Evolutionary conservation across 257 asterid species (phyloP).

Genomic region (Ophiorrhiza pumila): DNA sequence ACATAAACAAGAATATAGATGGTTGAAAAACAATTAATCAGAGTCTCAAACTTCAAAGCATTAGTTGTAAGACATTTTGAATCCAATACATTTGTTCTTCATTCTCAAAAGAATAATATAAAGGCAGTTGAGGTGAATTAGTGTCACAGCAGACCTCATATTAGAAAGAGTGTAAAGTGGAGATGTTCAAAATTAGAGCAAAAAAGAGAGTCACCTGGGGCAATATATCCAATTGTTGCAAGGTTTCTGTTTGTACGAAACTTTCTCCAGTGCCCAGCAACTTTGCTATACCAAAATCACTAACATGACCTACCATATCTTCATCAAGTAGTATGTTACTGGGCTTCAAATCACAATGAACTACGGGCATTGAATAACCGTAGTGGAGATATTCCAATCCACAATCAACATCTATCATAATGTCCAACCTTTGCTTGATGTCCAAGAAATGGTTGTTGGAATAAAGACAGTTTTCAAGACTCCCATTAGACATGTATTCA

Average conservation of each 20-base stretch:
- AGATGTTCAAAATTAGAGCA: not conserved
- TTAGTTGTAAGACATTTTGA: no score
- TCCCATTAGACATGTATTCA: conserved; percentile 3
- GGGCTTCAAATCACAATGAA: no score
- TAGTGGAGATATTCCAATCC: not conserved
- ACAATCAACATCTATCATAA: not conserved
- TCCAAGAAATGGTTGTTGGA: not conserved
- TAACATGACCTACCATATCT: not conserved
- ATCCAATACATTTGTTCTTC: no score
- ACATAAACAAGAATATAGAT: no score
- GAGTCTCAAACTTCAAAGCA: no score
- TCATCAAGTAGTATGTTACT: not conserved
- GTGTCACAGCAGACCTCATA: no score
- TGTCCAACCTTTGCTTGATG: not conserved
- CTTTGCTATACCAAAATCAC: not conserved
- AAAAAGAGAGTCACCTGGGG: not conserved
- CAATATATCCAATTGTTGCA: not conserved
- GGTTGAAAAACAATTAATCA: no score
- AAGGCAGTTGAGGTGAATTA: no score
- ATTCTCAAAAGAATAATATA: no score
- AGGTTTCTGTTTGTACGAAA: not conserved
- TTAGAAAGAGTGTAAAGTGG: no score
- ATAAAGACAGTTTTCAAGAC: not conserved
- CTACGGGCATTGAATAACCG: no score
- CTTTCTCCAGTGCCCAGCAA: not conserved